Percentiles rank a stretch among this genome's conserved stretches.
Conservation (phyloP, 202 grass and related monocot species). For the Bolboschoenoplectus hybrid region DNA sequence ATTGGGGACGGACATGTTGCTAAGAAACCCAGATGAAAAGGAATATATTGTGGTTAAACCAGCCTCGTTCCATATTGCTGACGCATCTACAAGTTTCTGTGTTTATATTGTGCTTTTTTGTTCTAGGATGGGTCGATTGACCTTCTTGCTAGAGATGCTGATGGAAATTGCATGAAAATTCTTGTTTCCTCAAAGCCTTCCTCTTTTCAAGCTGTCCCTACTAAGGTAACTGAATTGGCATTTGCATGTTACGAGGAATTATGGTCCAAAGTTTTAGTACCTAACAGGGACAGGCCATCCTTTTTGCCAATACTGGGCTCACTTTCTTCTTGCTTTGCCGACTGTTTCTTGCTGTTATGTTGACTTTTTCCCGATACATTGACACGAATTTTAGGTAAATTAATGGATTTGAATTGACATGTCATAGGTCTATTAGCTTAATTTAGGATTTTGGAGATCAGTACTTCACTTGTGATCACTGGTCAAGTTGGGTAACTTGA, state of each 20-base stretch:
- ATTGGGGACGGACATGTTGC: not conserved
- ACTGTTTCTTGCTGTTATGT: not conserved
- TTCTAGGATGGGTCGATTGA: constrained; percentile 84
- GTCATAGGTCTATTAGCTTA: not conserved
- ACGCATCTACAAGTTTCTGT: constrained; percentile 37
- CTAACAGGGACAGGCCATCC: not conserved
- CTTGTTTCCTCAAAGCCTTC: constrained; percentile 93
- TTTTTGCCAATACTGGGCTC: not conserved
- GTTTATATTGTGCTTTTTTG: constrained; percentile 18
- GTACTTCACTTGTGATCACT: constrained; percentile 3
- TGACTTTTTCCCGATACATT: not conserved
- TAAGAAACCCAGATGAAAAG: not conserved
- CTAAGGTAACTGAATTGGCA: constrained; percentile 65
- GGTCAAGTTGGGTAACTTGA: not conserved
- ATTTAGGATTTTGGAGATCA: not conserved
- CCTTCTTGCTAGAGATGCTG: constrained; percentile 73
- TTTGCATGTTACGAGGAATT: constrained; percentile 30
- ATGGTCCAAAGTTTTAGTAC: constrained; percentile 10
- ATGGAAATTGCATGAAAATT: constrained; percentile 71
- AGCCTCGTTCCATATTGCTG: constrained; percentile 1
- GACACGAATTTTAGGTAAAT: not conserved
- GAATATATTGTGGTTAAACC: constrained; percentile 3
- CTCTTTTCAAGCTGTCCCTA: constrained; percentile 90
- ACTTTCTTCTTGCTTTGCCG: not conserved
- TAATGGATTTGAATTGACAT: not conserved